Conservation (phyloP, 2,329 filamentous ascomycete species). For the Verticillium nubilum region DNA sequence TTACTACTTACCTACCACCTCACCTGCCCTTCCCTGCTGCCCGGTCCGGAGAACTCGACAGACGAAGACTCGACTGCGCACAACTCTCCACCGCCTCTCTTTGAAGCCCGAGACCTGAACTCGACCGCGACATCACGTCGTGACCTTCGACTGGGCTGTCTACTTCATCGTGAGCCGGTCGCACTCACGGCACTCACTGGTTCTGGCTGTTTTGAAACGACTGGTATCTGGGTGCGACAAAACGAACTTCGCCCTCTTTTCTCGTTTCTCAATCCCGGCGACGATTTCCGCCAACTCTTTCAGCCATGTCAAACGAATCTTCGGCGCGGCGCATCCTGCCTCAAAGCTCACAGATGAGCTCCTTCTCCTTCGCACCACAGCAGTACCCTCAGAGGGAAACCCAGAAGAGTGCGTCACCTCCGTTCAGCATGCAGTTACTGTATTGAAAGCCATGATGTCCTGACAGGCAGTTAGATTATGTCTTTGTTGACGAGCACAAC, state of each 20-base stretch:
- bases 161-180: slow-evolving; percentile 1
- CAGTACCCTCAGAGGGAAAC: slow-evolving; percentile 58
- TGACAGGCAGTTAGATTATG: slow-evolving; percentile 67
- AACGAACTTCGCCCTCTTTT: not conserved
- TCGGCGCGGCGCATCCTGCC: slow-evolving; percentile 58
- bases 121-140: not conserved
- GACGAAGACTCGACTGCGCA: not conserved
- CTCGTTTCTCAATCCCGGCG: not conserved
- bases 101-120: not conserved
- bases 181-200: not conserved
- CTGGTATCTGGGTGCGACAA: slow-evolving; percentile 8
- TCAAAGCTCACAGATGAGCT: slow-evolving; percentile 65
- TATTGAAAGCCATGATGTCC: too few species aligned
- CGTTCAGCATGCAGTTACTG: not conserved
- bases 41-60: not conserved
- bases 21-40: not conserved
- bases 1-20: not conserved
- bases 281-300: not conserved
- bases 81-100: not conserved
- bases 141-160: not conserved
- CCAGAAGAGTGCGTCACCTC: slow-evolving; percentile 66
- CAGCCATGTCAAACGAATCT: slow-evolving; percentile 57
- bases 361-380: slow-evolving; percentile 68
- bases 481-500: slow-evolving; percentile 98
- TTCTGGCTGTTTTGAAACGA: not conserved